Conservation (phyloP, 208 protist genomes). For the Crithidia mellificae region DNA sequence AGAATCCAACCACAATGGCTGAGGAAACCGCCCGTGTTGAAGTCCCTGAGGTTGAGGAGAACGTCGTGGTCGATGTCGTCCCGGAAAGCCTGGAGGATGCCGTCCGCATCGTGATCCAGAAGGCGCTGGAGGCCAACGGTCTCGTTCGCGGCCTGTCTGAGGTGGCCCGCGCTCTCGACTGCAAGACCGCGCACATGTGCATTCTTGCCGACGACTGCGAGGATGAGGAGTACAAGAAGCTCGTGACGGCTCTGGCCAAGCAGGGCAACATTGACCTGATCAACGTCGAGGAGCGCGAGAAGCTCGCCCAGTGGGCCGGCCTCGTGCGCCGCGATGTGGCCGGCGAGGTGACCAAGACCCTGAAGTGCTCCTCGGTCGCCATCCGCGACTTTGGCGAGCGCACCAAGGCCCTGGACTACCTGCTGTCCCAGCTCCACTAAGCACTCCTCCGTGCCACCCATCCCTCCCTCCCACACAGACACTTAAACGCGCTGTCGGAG, state of each 20-base stretch:
- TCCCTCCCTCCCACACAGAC: too few relatives aligned
- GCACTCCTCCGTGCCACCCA: constrained; percentile 13
- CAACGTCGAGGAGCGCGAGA: constrained; percentile 84
- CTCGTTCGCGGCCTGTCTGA: constrained; percentile 89
- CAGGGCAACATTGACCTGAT: constrained; percentile 89
- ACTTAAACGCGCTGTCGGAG: background rate
- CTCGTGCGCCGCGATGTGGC: constrained; percentile 55
- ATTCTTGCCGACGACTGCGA: constrained; percentile 92
- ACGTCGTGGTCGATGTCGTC: constrained; percentile 55
- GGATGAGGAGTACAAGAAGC: constrained; percentile 92
- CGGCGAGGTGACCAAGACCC: constrained; percentile 75
- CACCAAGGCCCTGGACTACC: constrained; percentile 82
- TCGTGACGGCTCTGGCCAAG: constrained; percentile 80
- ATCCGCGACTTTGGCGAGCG: constrained; percentile 89
- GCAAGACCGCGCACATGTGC: constrained; percentile 83
- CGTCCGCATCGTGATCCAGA: constrained; percentile 86
- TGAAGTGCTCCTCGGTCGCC: constrained; percentile 90
- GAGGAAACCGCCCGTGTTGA: constrained; percentile 77
- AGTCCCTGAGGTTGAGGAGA: constrained; percentile 62
- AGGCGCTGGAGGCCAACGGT: constrained; percentile 85
- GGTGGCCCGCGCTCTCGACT: constrained; percentile 84
- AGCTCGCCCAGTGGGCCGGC: constrained; percentile 84
- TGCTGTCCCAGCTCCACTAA: constrained; percentile 75
- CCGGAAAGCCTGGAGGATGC: constrained; percentile 84
- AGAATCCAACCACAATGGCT: constrained; percentile 64